These are phyloP conservation scores for Nannochloropsis gaditana DNA, from an alignment of 108 stramenopile genomes.

Conservation along the genomic window DNA sequence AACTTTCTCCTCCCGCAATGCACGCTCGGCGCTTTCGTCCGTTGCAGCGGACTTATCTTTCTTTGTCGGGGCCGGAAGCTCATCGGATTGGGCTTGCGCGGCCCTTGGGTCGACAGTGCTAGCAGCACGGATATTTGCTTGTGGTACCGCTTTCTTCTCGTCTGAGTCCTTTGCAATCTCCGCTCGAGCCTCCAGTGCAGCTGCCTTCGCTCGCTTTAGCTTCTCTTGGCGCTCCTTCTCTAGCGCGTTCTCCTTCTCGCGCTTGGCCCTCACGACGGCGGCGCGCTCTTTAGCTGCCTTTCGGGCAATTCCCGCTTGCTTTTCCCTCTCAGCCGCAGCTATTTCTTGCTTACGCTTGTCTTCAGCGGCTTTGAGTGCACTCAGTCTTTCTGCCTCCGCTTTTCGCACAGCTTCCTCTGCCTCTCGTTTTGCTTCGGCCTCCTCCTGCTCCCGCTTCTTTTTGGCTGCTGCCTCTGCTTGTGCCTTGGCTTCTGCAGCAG, in stretches of 20 bases:
- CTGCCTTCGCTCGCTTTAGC: background rate
- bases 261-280: background rate
- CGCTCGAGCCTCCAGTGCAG: background rate
- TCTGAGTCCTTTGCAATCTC: background rate
- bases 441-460: background rate
- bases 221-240: background rate
- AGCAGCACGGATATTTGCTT: background rate
- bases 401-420: background rate
- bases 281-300: background rate
- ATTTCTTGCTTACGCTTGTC: constrained; percentile 4
- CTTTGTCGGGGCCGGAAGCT: background rate
- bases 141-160: background rate
- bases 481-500: background rate
- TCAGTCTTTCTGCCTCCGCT: no score
- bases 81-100: background rate
- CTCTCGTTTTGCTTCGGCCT: background rate
- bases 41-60: background rate
- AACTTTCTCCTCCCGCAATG: background rate
- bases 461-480: background rate
- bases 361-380: background rate
- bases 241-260: background rate
- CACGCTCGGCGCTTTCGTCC: background rate
- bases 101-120: background rate
- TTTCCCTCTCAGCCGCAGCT: background rate
- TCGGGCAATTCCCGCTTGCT: background rate